These are phyloP conservation scores for Aureobasidium subglaciale DNA, from an alignment of 2,329 filamentous ascomycete species.

Conservation along the genomic window DNA sequence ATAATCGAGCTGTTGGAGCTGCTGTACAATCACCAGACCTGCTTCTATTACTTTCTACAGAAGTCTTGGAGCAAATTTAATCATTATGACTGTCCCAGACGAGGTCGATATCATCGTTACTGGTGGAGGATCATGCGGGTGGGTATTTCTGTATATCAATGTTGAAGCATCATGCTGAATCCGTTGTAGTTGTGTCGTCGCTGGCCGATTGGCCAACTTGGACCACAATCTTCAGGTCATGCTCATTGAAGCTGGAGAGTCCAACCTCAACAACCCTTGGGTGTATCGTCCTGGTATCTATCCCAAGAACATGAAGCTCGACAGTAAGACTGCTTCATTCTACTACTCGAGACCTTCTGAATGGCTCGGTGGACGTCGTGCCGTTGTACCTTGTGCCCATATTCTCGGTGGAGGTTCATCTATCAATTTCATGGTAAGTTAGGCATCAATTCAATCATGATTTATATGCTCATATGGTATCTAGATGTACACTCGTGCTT, in stretches of 20 bases:
- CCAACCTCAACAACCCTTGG: slow-evolving; percentile 70
- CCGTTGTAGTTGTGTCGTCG: slow-evolving; percentile 40
- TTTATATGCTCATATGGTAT: not conserved
- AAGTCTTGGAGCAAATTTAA: not conserved
- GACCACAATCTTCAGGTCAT: slow-evolving; percentile 67
- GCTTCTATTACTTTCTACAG: not conserved
- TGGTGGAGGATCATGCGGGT: slow-evolving; percentile 65
- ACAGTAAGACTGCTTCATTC: slow-evolving; percentile 75
- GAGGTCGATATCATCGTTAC: slow-evolving; percentile 77
- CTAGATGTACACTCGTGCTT: slow-evolving; percentile 66
- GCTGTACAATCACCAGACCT: not conserved
- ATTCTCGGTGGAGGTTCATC: slow-evolving; percentile 58
- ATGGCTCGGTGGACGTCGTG: slow-evolving; percentile 62
- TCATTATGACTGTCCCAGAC: slow-evolving; percentile 57
- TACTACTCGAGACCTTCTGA: slow-evolving; percentile 71
- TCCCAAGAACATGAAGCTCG: slow-evolving; percentile 70
- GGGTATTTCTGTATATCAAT: slow-evolving; percentile 13
- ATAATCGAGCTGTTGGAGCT: not conserved
- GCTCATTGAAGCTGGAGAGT: slow-evolving; percentile 64
- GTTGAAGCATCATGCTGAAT: not conserved
- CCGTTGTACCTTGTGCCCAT: slow-evolving; percentile 68
- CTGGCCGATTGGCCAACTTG: slow-evolving; percentile 60
- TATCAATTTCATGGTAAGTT: slow-evolving; percentile 66
- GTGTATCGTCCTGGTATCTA: slow-evolving; percentile 70
- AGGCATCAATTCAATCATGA: not conserved